Evolutionary conservation across 2,329 filamentous ascomycete genomes (phyloP).

Genomic region (Colletotrichum musae): DNA sequence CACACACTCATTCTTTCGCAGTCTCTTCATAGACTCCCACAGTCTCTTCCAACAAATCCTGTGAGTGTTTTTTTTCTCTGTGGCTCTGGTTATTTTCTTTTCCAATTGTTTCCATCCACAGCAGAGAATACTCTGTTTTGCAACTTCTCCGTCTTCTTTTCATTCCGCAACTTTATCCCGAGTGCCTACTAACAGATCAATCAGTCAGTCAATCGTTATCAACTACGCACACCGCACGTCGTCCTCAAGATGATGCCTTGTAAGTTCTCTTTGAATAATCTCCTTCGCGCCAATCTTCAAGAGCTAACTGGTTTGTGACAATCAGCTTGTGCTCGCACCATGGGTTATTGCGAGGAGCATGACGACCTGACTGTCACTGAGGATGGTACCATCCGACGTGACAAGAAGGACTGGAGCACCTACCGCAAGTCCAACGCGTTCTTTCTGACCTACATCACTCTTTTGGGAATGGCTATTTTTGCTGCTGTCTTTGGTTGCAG

Average conservation of each 20-base stretch:
- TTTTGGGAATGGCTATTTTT: background rate
- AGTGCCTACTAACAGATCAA: constrained; percentile 8
- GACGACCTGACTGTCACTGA: constrained; percentile 18
- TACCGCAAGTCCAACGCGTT: constrained; percentile 37
- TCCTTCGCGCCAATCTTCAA: background rate
- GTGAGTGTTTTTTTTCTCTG: constrained; percentile 22
- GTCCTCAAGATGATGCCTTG: constrained; percentile 15
- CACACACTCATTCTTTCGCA: background rate
- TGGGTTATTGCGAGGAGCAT: constrained; percentile 31
- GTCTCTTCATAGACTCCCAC: constrained; percentile 15
- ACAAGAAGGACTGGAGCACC: constrained; percentile 26
- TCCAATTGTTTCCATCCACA: background rate
- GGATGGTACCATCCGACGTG: constrained; percentile 22
- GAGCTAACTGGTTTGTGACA: background rate
- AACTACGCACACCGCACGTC: background rate
- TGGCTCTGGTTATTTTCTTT: background rate
- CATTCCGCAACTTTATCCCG: too few relatives aligned
- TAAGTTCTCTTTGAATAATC: background rate
- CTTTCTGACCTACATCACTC: constrained; percentile 5
- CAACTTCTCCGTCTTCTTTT: background rate
- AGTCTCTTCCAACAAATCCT: constrained; percentile 8
- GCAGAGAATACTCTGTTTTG: background rate
- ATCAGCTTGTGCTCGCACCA: constrained; percentile 1
- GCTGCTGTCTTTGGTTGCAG: constrained; percentile 12
- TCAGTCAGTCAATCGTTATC: constrained; percentile 19